Evolutionary conservation across 2,329 filamentous ascomycete genomes (phyloP).

Genomic region (Fusarium austroafricanum): DNA sequence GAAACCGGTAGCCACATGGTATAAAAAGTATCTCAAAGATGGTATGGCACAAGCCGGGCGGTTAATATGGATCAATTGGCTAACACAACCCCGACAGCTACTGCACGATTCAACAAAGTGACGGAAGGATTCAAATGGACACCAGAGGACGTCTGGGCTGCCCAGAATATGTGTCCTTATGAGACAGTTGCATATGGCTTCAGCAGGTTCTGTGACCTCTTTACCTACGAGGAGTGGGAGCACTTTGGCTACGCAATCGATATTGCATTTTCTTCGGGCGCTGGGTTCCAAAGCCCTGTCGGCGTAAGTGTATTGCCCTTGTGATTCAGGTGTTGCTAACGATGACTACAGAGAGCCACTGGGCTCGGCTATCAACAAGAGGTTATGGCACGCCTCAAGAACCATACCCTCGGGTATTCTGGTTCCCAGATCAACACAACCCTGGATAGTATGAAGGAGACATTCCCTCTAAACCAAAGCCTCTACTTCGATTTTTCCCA

Average conservation of each 20-base stretch:
- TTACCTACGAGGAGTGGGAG: constrained; percentile 80
- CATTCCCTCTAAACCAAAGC: constrained; percentile 78
- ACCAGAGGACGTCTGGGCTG: constrained; percentile 70
- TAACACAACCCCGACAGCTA: constrained; percentile 57
- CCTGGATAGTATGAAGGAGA: constrained; percentile 73
- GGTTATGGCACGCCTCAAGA: constrained; percentile 75
- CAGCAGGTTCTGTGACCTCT: constrained; percentile 78
- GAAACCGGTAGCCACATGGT: constrained; percentile 70
- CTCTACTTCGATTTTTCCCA: constrained; percentile 84
- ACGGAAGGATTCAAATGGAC: constrained; percentile 73
- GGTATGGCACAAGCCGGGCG: constrained; percentile 49
- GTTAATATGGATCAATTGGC: neutral
- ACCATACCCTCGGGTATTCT: constrained; percentile 71
- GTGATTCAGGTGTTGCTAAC: neutral
- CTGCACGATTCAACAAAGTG: constrained; percentile 67
- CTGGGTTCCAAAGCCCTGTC: constrained; percentile 72
- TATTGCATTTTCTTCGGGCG: constrained; percentile 70
- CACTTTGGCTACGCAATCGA: constrained; percentile 79
- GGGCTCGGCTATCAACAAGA: constrained; percentile 81
- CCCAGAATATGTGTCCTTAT: constrained; percentile 80
- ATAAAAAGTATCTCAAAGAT: constrained; percentile 71
- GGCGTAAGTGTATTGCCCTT: constrained; percentile 57
- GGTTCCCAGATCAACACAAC: constrained; percentile 75
- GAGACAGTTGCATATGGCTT: constrained; percentile 82
- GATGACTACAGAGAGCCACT: constrained; percentile 65